A percentile compares a stretch with the other conserved stretches of the same genome.
Conservation (phyloP, 805 yeast genomes). For the Candida tammaniensis region DNA sequence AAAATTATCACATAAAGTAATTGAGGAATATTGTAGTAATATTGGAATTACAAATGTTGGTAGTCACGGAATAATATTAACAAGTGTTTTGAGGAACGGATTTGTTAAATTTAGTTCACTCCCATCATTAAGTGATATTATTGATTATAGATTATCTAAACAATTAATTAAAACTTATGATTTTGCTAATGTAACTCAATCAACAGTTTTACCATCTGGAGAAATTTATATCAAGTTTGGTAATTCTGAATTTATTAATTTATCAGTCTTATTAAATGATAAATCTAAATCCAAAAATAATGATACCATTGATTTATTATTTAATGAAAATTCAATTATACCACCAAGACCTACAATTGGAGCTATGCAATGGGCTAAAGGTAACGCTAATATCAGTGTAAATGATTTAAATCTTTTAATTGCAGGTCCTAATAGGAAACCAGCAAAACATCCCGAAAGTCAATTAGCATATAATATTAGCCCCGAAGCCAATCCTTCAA, state of each 20-base stretch:
- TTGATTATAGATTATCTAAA: constrained; percentile 38
- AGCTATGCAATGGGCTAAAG: constrained; percentile 83
- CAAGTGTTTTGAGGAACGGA: constrained; percentile 45
- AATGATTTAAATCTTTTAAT: constrained; percentile 64
- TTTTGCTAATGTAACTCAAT: constrained; percentile 18
- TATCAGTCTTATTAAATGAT: constrained; percentile 22
- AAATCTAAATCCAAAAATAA: constrained; percentile 16
- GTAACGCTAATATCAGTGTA: constrained; percentile 56
- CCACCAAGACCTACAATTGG: constrained; percentile 81
- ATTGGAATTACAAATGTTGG: constrained; percentile 50
- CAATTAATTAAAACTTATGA: constrained; percentile 23
- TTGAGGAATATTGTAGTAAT: constrained; percentile 45
- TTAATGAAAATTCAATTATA: constrained; percentile 62
- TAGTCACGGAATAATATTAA: constrained; percentile 45
- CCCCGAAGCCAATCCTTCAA: constrained; percentile 41
- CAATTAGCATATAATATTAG: constrained; percentile 47
- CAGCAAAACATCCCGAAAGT: constrained; percentile 58
- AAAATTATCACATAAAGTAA: constrained; percentile 62
- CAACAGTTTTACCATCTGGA: constrained; percentile 47
- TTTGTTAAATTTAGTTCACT: constrained; percentile 48
- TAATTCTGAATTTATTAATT: constrained; percentile 40
- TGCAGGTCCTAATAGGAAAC: constrained; percentile 72
- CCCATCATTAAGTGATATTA: constrained; percentile 63
- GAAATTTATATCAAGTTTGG: constrained; percentile 57
- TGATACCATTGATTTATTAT: constrained; percentile 53